Evolutionary conservation across 2,329 filamentous ascomycete genomes (phyloP).

Genomic region (Pleoardoris graminearum): DNA sequence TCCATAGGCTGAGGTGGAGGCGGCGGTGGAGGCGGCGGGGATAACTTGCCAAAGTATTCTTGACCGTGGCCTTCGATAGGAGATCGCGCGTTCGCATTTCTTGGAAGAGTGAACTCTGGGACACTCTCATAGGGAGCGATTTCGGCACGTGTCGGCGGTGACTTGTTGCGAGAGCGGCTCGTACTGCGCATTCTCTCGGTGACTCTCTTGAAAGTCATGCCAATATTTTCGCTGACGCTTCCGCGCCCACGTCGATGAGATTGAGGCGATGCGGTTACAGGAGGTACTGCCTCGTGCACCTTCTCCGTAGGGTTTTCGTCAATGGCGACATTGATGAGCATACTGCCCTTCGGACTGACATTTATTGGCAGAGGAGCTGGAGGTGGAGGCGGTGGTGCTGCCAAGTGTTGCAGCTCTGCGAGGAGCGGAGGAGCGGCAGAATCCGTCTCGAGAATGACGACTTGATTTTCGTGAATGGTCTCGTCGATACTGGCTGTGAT

Average conservation of each 20-base stretch:
- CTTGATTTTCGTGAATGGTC: slow-evolving; percentile 51
- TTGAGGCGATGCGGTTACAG: slow-evolving; percentile 38
- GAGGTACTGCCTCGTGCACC: slow-evolving; percentile 24
- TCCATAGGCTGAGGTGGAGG: slow-evolving; percentile 45
- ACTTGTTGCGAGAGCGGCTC: slow-evolving; percentile 57
- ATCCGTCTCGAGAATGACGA: slow-evolving; percentile 50
- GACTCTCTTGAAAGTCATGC: slow-evolving; percentile 53
- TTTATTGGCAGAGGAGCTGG: slow-evolving; percentile 45
- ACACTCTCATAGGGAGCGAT: slow-evolving; percentile 51
- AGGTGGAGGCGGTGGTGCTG: slow-evolving; percentile 56
- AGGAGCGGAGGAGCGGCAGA: slow-evolving; percentile 55
- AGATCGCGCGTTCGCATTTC: slow-evolving; percentile 30
- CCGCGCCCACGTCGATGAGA: slow-evolving; percentile 58
- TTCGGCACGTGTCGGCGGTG: slow-evolving; percentile 45
- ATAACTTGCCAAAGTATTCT: slow-evolving; percentile 34
- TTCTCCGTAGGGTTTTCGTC: slow-evolving; percentile 44
- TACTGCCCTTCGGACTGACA: slow-evolving; percentile 29
- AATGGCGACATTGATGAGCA: slow-evolving; percentile 52
- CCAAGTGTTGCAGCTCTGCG: slow-evolving; percentile 65
- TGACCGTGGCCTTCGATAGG: slow-evolving; percentile 32
- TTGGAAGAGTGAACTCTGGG: slow-evolving; percentile 37
- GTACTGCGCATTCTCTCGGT: slow-evolving; percentile 63
- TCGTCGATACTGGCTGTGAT: slow-evolving; percentile 59
- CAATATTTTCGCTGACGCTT: slow-evolving; percentile 62
- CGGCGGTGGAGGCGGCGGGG: slow-evolving; percentile 44